These are phyloP conservation scores for Acer negundo DNA, from an alignment of 345 rosid genomes.

Conservation along the genomic window DNA sequence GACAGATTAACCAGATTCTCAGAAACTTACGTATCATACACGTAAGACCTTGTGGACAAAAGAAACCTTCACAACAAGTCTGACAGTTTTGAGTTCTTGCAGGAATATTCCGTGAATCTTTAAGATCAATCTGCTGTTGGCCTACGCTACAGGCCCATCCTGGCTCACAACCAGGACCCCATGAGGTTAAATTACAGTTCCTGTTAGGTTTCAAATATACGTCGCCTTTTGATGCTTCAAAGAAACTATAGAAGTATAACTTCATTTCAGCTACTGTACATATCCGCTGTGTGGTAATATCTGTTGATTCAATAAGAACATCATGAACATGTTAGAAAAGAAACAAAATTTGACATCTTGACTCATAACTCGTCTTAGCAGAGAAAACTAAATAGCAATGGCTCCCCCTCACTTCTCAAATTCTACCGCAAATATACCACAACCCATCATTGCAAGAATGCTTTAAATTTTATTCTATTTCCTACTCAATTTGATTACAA, in stretches of 20 bases:
- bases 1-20: slow-evolving; percentile 10
- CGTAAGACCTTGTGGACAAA: slow-evolving; percentile 90
- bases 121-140: slow-evolving; percentile 46
- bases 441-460: not conserved
- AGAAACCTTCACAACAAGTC: slow-evolving; percentile 90
- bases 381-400: not conserved
- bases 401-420: not conserved
- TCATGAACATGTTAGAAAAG: not conserved
- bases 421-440: not conserved
- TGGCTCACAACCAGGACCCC: slow-evolving; percentile 95
- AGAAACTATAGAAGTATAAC: slow-evolving; percentile 62
- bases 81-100: slow-evolving; percentile 59
- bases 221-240: slow-evolving; percentile 34
- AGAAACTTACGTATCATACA: slow-evolving; percentile 91
- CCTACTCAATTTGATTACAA: slow-evolving; percentile 1
- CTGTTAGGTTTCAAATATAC: slow-evolving; percentile 57
- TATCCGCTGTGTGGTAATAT: slow-evolving; percentile 38
- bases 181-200: slow-evolving; percentile 81
- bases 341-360: not conserved
- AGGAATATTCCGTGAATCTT: slow-evolving; percentile 59
- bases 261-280: slow-evolving; percentile 85
- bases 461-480: not conserved
- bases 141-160: slow-evolving; percentile 90
- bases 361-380: not conserved
- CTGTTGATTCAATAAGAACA: slow-evolving; percentile 36